phyloP scores from a whole-genome alignment of 2,329 filamentous ascomycete genomes.

The Neonectria sp. region DNA sequence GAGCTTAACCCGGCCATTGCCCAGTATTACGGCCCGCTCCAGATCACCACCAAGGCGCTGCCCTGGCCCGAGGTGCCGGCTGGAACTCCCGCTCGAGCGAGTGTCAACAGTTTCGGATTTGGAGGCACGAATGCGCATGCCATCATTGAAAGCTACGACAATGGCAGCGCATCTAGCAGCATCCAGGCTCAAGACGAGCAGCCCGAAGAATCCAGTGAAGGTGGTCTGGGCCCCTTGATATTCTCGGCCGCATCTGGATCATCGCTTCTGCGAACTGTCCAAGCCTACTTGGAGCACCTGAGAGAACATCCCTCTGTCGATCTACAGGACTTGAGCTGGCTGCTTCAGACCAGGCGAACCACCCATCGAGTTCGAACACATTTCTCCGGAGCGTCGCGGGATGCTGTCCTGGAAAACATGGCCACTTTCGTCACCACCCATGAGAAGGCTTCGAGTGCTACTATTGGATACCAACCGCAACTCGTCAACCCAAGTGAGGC shows the following conservation, averaged over 20 bases:
- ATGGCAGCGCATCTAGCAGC: neutral
- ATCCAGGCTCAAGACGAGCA: neutral
- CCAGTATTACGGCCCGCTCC: conserved; percentile 32
- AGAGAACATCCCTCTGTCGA: conserved; percentile 10
- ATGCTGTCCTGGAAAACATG: conserved; percentile 20
- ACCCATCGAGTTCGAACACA: conserved; percentile 21
- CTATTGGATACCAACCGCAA: conserved; percentile 17
- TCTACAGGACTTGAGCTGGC: conserved; percentile 17
- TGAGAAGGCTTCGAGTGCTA: conserved; percentile 5
- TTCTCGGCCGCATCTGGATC: conserved; percentile 26
- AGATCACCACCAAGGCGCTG: conserved; percentile 31
- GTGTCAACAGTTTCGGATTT: conserved; percentile 38
- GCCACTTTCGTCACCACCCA: conserved; percentile 12
- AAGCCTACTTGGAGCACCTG: conserved; percentile 16
- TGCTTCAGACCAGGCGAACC: conserved; percentile 20
- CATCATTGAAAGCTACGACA: conserved; percentile 29
- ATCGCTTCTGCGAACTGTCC: conserved; percentile 15
- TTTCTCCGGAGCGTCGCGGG: conserved; percentile 19
- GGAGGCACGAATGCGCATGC: conserved; percentile 36
- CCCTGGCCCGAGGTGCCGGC: conserved; percentile 27
- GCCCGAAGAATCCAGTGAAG: neutral
- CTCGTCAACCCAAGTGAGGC: conserved; percentile 24
- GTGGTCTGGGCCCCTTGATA: conserved; percentile 15
- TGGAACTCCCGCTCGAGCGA: conserved; percentile 26
- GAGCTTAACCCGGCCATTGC: conserved; percentile 58